Base-by-base conservation (phyloP, 176 grass and related monocot genomes). In the Carex kokanica region DNA sequence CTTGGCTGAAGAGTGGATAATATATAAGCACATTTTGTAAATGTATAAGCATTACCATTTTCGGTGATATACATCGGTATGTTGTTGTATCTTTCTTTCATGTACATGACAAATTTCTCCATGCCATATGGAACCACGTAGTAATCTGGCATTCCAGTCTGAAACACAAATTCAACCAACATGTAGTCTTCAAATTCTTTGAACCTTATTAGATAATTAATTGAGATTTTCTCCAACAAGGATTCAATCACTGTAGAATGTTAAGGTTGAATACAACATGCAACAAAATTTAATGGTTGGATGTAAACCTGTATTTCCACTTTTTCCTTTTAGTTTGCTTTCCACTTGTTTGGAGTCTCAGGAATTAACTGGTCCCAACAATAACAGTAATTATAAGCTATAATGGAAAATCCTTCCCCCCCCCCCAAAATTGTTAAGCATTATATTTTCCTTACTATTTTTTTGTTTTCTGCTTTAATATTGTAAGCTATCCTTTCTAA, bases 41-140 rank as follows among this genome's bases (percentile, higher is more conserved):
- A 25, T 24, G 38, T 18, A 74, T 29, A 49, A 59, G 78, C 71
- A 75, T 52, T 79, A 94, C 92, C 92, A 87, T 94, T 94, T 82
- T 91, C 92, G 27, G 92, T 91, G 41, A 94, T 78, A 80, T 83
- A 89, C 82, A 94, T 87, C 12, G 89, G 89, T 17, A 71, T 87
- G 27, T 86, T 90, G 51, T 83, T 78, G 45, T 94, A 94, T 91
- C 87, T 89, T 62, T 87, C 78, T 82, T 85, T 89, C 43, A 89
- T 81, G 87, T 91, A 84, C 82, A 86, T 83, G 71, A 94, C 85
- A 24, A 85, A 60, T 43, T 91, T 91, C 85, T 91, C 68, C 68
- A 91, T 88, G 66, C 89, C 90, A 4, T 69, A 38, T 61, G 90
- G 92, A 72, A 94, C 87, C 13, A 88, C 81, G 25, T 89, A 94